These are phyloP conservation scores for Picea abies DNA, from an alignment of 83 land plant genomes.

Conservation along the genomic window DNA sequence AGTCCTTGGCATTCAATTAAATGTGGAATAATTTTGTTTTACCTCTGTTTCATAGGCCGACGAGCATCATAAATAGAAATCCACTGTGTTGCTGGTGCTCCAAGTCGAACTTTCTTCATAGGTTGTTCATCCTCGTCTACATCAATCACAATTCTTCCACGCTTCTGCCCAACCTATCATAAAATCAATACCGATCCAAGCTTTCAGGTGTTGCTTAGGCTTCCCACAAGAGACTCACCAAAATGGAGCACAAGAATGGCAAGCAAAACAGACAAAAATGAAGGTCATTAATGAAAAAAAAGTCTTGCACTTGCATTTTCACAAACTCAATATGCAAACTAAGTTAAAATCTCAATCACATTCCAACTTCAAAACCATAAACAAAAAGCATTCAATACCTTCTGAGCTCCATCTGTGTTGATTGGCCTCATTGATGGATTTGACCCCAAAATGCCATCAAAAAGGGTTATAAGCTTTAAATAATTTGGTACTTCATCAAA, in stretches of 20 bases:
- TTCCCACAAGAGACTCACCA: too few relatives aligned
- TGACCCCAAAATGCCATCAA: slow-evolving; percentile 81
- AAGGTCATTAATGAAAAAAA: too few relatives aligned
- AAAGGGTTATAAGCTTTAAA: slow-evolving; percentile 73
- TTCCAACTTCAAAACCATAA: too few relatives aligned
- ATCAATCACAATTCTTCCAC: slow-evolving; percentile 68
- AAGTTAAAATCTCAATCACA: too few relatives aligned
- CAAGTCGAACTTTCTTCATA: slow-evolving; percentile 82
- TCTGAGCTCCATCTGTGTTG: slow-evolving; percentile 85
- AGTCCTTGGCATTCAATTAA: too few relatives aligned
- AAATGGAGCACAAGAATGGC: too few relatives aligned
- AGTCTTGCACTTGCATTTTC: too few relatives aligned
- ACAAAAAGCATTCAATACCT: slow-evolving; percentile 38
- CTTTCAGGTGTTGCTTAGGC: too few relatives aligned
- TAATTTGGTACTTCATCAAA: slow-evolving; percentile 94
- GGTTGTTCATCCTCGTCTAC: slow-evolving; percentile 86
- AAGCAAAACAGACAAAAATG: too few relatives aligned
- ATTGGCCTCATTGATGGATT: slow-evolving; percentile 82
- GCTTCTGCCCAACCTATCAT: slow-evolving; percentile 81
- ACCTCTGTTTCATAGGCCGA: slow-evolving; percentile 92
- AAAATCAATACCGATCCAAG: not conserved
- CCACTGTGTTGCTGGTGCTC: slow-evolving; percentile 92
- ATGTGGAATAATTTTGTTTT: not conserved
- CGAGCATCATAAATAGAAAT: slow-evolving; percentile 87
- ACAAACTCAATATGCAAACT: not conserved